These are phyloP conservation scores for Elasticomyces elasticus DNA, from an alignment of 495 filamentous ascomycete species.

Conservation along the genomic window DNA sequence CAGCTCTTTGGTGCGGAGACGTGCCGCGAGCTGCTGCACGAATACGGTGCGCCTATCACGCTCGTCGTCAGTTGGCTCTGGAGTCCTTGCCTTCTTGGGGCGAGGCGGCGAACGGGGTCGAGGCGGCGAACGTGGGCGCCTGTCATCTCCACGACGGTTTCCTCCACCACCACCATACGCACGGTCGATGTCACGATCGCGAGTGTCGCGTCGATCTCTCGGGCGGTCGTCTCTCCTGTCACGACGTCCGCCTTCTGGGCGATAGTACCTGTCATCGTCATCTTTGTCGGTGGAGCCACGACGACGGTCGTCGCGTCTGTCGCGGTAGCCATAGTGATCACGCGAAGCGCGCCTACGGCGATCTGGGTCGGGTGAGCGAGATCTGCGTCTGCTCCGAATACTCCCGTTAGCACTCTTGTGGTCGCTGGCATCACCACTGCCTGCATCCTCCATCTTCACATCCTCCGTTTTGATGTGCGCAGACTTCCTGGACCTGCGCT, in stretches of 20 bases:
- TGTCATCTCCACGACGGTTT: slow-evolving; percentile 11
- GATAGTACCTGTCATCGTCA: slow-evolving; percentile 67
- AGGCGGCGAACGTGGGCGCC: neutral
- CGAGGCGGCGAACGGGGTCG: slow-evolving; percentile 35
- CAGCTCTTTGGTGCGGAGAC: slow-evolving; percentile 83
- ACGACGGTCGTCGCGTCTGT: slow-evolving; percentile 2
- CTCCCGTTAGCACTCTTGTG: slow-evolving; percentile 74
- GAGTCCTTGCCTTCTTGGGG: slow-evolving; percentile 22
- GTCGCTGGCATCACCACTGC: slow-evolving; percentile 33
- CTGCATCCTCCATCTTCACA: slow-evolving; percentile 30
- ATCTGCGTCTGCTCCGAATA: slow-evolving; percentile 66
- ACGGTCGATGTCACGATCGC: slow-evolving; percentile 43
- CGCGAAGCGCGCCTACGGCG: slow-evolving; percentile 52
- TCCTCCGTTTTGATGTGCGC: slow-evolving; percentile 52
- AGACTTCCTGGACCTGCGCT: slow-evolving; percentile 47
- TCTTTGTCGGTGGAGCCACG: slow-evolving; percentile 44
- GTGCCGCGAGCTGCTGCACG: slow-evolving; percentile 91
- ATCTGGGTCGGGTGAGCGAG: slow-evolving; percentile 71
- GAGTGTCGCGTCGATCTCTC: slow-evolving; percentile 31
- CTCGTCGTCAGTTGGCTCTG: slow-evolving; percentile 81
- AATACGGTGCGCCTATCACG: slow-evolving; percentile 95
- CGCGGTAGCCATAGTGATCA: slow-evolving; percentile 32
- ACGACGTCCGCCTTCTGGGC: slow-evolving; percentile 43
- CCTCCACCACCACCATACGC: slow-evolving; percentile 28
- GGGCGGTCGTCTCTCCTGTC: slow-evolving; percentile 39